Evolutionary conservation across 164 flowering plant species (phyloP).

Genomic region (Kingdonia uniflora): DNA sequence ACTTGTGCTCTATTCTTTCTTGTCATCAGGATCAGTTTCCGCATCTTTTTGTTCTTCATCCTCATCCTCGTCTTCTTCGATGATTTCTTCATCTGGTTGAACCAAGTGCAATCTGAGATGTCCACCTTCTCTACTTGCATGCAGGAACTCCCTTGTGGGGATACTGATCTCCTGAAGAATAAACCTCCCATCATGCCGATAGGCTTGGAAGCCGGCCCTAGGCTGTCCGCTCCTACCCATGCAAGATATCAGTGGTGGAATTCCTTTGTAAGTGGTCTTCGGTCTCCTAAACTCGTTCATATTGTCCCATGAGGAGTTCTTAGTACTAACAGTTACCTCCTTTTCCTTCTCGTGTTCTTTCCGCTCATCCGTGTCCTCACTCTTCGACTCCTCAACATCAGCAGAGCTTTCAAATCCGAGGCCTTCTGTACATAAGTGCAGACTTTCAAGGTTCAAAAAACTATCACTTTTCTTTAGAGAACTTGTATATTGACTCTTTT

Average conservation of each 20-base stretch:
- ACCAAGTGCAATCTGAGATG: slow-evolving; percentile 52
- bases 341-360: slow-evolving; percentile 4
- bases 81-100: slow-evolving; percentile 24
- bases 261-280: slow-evolving; percentile 12
- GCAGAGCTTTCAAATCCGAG: slow-evolving; percentile 79
- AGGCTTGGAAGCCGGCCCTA: slow-evolving; percentile 48
- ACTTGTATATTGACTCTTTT: slow-evolving; percentile 13
- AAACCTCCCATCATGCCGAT: slow-evolving; percentile 59
- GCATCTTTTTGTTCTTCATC: background rate
- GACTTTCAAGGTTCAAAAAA: slow-evolving; percentile 19
- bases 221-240: slow-evolving; percentile 74
- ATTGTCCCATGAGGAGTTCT: slow-evolving; percentile 3
- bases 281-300: slow-evolving; percentile 14
- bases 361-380: background rate
- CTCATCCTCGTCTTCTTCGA: background rate
- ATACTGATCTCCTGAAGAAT: slow-evolving; percentile 57
- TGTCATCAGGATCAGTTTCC: background rate
- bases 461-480: background rate
- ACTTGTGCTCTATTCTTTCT: background rate
- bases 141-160: slow-evolving; percentile 56
- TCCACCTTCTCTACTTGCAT: slow-evolving; percentile 71
- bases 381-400: slow-evolving; percentile 41
- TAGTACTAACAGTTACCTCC: background rate
- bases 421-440: slow-evolving; percentile 72
- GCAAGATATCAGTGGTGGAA: slow-evolving; percentile 80